Base-by-base conservation (phyloP, 2,329 filamentous ascomycete genomes). In the Xenoacremonium recifei region DNA sequence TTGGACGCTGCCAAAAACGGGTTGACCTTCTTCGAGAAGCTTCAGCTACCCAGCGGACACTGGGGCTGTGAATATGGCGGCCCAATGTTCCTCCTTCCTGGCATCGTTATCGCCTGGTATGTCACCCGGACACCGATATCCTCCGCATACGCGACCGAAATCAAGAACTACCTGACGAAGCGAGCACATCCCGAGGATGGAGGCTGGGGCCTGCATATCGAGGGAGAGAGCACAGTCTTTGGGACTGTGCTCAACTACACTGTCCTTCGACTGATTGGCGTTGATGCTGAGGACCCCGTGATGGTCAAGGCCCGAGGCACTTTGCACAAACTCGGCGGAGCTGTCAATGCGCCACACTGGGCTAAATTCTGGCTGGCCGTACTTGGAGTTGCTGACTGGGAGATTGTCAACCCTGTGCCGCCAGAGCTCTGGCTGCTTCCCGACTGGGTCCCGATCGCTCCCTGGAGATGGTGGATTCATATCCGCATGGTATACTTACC, bases 41-140 rank as follows among this genome's bases (percentile, higher is more conserved):
- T 97, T 18, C 93, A 99, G 64, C 76, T 96, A 2, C 82, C 85
- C 12, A 85, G 89, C 1, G 93, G 93, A 5, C 89, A 96, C 60
- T 99, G 93, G 93, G 93, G 77, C 5, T 97, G 92, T 70, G 93
- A 99, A 64, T 99, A 99, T 69, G 93, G 93, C 40, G 93, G 93
- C 1, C 93, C 93, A 4, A 92, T 96, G 88, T 99, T 99, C 61
- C 78, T 97, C 29, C 74, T 97, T 2, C 89, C 92, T 0, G 89
- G 92, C 33, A 64, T 96, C 17, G 82, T 96, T 48, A 82, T 95
- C 53, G 78, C 87, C 20, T 95, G 89, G 82, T 91, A 95, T 63
- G 86, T 86, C 39, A 97, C 91, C 48, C 83, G 91, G 61, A 96
- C 89, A 39, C 86, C 87, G 4, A 88, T 99, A 43, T 84, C 90